phyloP scores from a whole-genome alignment of 1,284 basidiomycete genomes.

The Schizopora paradoxa region DNA sequence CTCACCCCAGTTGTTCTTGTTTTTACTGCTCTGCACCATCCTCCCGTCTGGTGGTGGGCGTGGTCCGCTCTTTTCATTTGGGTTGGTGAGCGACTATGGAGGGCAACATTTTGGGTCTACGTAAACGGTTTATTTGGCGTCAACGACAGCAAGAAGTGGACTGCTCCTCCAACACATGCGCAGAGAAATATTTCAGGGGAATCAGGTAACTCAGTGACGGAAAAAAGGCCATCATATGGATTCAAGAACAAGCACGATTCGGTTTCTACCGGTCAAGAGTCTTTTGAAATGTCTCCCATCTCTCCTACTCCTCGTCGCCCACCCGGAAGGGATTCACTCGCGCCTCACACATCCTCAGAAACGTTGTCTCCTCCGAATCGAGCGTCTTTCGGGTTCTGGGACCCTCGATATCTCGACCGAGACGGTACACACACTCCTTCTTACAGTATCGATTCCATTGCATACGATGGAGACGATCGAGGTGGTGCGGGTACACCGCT shows the following conservation, averaged over 20 bases:
- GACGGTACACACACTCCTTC: too few relatives aligned
- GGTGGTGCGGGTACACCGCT: too few relatives aligned
- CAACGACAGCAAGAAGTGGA: too few relatives aligned
- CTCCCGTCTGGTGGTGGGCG: slow-evolving; percentile 55
- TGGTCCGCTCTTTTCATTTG: slow-evolving; percentile 66
- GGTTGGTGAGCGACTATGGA: slow-evolving; percentile 58
- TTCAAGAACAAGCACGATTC: background rate
- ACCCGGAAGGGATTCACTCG: background rate
- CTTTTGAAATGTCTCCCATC: background rate
- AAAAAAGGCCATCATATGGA: background rate
- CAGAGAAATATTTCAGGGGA: too few relatives aligned
- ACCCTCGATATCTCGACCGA: too few relatives aligned
- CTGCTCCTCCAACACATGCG: too few relatives aligned
- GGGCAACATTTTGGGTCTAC: slow-evolving; percentile 56
- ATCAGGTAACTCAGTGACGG: background rate
- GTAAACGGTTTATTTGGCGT: slow-evolving; percentile 51
- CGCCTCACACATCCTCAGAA: too few relatives aligned
- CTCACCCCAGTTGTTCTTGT: slow-evolving; percentile 60
- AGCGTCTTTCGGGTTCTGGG: too few relatives aligned
- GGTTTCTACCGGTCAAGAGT: background rate
- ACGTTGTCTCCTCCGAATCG: too few relatives aligned
- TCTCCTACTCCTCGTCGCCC: background rate
- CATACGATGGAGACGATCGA: too few relatives aligned
- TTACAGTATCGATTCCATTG: too few relatives aligned
- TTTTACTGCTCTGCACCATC: slow-evolving; percentile 64